Evolutionary conservation across 257 asterid genomes (phyloP), one percentile per base, ranked within the genome.

Genomic region (Solanum etuberosum): DNA sequence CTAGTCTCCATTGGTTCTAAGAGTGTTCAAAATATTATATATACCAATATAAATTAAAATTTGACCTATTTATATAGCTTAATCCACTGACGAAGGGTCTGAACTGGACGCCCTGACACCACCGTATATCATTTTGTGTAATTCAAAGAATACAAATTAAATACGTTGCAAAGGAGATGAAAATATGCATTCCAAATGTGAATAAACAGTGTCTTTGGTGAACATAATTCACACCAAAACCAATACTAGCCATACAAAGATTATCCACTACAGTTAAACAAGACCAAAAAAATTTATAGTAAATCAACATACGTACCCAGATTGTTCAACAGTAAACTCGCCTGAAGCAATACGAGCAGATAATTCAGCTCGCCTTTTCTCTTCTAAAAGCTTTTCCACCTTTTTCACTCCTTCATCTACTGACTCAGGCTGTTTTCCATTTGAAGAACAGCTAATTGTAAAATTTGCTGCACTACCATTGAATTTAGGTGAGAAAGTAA

Each of bases 261-360:
- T 6, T 80, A 46, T 80, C 85, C 85, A 48, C 29, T 48, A 43
- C 38, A 46, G 29, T 2, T 1, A 78, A 43, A 29, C 84, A 42
- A 42, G 63, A 77, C 8, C 29, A 23, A 61, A 42, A 77, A 12
- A 15, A 42, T n/a, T 35, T 37, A 77, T 7, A 54, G n/a, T 21
- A 65, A 4, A 42, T 51, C n/a, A 16, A 18, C 61, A 51, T 51
- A 51, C 25, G 27, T 93, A 94, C 98, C 98, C 93, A 77, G 93
- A 57, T 86, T 93, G 91, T 86, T 93, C 93, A 32, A 94, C 98
- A 59, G 98, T 95, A 29, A 96, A 96, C 89, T 89, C 96, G 34
- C 98, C 98, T 73, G 98, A 93, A 84, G 98, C 95, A 70, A 96
- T 96, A 27, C 99, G 96, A 86, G 96, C 93, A 87, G 98, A 95